Percentiles rank a stretch among this genome's conserved stretches.
These are phyloP conservation scores for Dioszegia crocea DNA, from an alignment of 768 basidiomycete species.

Conservation along the genomic window DNA sequence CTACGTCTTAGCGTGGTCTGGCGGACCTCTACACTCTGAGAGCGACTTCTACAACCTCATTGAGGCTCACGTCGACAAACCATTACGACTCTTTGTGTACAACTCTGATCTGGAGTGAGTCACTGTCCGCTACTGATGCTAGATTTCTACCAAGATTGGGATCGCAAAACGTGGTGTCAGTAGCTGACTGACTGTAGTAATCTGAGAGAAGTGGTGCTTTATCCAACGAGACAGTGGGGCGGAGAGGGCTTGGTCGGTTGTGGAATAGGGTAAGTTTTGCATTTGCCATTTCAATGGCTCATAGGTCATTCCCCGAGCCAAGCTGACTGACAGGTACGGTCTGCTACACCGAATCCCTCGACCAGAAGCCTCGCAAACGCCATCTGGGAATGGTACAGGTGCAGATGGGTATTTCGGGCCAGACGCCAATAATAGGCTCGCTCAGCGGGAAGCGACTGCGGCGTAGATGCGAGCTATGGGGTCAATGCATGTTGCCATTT, in stretches of 20 bases:
- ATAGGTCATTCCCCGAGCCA: not conserved
- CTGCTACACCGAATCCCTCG: slow-evolving; percentile 89
- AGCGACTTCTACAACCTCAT: slow-evolving; percentile 95
- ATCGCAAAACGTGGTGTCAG: too few relatives aligned
- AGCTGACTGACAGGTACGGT: slow-evolving; percentile 61
- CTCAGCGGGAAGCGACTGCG: slow-evolving; percentile 3
- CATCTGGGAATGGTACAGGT: slow-evolving; percentile 3
- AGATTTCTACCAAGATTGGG: too few relatives aligned
- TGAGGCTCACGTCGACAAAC: slow-evolving; percentile 89
- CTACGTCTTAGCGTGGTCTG: slow-evolving; percentile 85
- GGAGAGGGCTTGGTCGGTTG: slow-evolving; percentile 93
- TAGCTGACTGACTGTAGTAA: slow-evolving; percentile 57
- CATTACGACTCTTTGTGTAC: slow-evolving; percentile 90
- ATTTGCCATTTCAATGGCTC: not conserved
- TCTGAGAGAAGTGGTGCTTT: slow-evolving; percentile 83
- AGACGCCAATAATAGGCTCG: slow-evolving; percentile 1
- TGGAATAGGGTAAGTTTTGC: slow-evolving; percentile 73
- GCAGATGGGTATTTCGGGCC: slow-evolving; percentile 20
- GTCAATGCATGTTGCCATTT: not conserved
- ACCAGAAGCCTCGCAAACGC: slow-evolving; percentile 48
- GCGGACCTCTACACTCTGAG: slow-evolving; percentile 83
- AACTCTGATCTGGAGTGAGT: slow-evolving; percentile 92
- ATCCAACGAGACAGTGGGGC: slow-evolving; percentile 96
- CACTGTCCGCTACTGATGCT: not conserved
- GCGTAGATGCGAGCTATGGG: not conserved